Evolutionary conservation across 805 yeast genomes (phyloP).

Genomic region (Komagataella phaffii): DNA sequence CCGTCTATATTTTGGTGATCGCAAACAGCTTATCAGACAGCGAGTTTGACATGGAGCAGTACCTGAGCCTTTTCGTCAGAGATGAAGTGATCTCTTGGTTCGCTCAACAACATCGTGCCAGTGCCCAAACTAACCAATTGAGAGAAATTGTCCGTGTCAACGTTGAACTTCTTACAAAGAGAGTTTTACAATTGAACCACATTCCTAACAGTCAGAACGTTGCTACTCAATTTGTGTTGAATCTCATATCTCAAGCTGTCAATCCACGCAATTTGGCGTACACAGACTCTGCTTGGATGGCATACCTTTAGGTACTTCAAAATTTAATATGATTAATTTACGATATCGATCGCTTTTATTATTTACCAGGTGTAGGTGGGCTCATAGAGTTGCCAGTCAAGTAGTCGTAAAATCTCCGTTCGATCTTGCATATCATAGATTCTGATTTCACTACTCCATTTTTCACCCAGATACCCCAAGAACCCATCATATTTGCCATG

Average conservation of each 20-base stretch:
- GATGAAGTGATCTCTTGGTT: constrained; percentile 95
- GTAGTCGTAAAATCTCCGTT: constrained; percentile 22
- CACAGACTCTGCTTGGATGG: constrained; percentile 91
- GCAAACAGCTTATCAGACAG: constrained; percentile 86
- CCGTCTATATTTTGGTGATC: constrained; percentile 72
- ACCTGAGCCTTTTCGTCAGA: constrained; percentile 84
- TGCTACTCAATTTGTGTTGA: constrained; percentile 82
- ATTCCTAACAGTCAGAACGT: constrained; percentile 48
- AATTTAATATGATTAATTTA: neutral
- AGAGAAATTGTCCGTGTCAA: constrained; percentile 80
- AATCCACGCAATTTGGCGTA: constrained; percentile 88
- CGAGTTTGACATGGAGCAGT: constrained; percentile 83
- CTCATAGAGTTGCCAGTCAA: neutral
- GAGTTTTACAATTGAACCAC: constrained; percentile 60
- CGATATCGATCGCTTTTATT: neutral
- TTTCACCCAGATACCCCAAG: constrained; percentile 71
- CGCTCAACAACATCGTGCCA: constrained; percentile 71
- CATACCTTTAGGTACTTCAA: constrained; percentile 47
- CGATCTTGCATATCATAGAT: constrained; percentile 37
- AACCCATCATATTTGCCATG: constrained; percentile 91
- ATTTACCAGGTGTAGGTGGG: neutral
- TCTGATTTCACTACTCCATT: constrained; percentile 57
- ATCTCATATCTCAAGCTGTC: constrained; percentile 86
- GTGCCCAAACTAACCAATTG: constrained; percentile 72
- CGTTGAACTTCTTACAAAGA: constrained; percentile 71